phyloP scores from a whole-genome alignment of 1,284 basidiomycete genomes.

The Rhodotorula sp. region DNA sequence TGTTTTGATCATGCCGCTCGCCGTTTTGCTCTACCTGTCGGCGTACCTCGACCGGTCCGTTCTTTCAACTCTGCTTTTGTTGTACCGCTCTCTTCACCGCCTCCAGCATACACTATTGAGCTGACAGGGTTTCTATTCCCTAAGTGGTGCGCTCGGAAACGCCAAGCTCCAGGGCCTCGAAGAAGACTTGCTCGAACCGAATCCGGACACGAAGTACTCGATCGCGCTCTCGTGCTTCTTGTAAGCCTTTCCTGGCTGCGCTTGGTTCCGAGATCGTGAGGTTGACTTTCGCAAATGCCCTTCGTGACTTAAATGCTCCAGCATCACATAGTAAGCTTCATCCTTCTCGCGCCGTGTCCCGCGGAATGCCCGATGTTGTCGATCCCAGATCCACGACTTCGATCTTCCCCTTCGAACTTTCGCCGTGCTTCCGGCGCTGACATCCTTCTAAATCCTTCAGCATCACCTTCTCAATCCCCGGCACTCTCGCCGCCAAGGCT shows the following conservation, averaged over 20 bases:
- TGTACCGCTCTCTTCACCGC: neutral
- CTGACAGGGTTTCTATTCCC: neutral
- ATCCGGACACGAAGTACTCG: constrained; percentile 49
- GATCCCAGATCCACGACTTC: too few species aligned
- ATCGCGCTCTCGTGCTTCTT: constrained; percentile 51
- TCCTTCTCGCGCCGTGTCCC: neutral
- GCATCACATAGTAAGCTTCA: constrained; percentile 36
- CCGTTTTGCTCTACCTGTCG: constrained; percentile 51
- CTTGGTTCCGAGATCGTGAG: neutral
- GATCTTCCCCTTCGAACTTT: constrained; percentile 30
- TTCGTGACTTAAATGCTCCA: neutral
- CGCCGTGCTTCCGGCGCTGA: constrained; percentile 42
- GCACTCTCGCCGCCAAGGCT: constrained; percentile 44
- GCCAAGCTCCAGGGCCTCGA: constrained; percentile 49
- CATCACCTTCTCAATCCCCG: constrained; percentile 43
- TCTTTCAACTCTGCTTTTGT: neutral
- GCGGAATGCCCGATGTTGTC: too few species aligned
- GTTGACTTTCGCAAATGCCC: neutral
- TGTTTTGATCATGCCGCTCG: constrained; percentile 51
- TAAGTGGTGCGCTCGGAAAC: constrained; percentile 40
- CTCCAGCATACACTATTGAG: neutral
- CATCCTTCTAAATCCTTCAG: neutral
- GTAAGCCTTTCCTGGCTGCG: neutral
- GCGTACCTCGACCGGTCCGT: constrained; percentile 51
- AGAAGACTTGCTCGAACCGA: constrained; percentile 44